A percentile compares a stretch with the other conserved stretches of the same genome.
These are phyloP conservation scores for Schizophyllum commune DNA, from an alignment of 1,284 basidiomycete species.

Conservation along the genomic window DNA sequence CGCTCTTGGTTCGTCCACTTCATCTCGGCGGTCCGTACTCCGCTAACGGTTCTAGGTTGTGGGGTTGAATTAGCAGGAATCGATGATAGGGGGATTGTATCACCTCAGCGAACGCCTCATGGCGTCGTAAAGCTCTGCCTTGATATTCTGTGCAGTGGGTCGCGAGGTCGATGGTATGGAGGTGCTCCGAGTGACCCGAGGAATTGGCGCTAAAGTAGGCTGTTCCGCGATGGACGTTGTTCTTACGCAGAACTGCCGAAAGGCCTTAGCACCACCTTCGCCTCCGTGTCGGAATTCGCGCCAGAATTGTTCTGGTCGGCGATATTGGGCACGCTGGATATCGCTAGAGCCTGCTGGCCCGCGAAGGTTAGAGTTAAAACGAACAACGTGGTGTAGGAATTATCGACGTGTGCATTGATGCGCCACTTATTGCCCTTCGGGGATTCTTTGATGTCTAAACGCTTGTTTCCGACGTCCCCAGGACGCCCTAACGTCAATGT, in stretches of 20 bases:
- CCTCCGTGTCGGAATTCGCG: conserved; percentile 50
- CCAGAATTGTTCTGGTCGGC: conserved; percentile 42
- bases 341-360: no score
- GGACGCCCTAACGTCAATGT: no score
- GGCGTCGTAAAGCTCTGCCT: conserved; percentile 13
- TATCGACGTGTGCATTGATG: no score
- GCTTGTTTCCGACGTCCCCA: no score
- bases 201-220: conserved; percentile 1
- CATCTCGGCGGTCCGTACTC: conserved; percentile 60
- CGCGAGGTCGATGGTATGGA: conserved; percentile 2
- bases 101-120: conserved; percentile 14
- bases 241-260: conserved; percentile 39
- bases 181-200: conserved; percentile 7
- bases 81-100: not conserved
- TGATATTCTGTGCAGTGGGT: not conserved
- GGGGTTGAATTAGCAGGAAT: conserved; percentile 2
- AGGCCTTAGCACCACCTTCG: conserved; percentile 43
- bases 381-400: no score
- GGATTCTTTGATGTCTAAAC: no score
- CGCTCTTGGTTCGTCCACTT: conserved; percentile 61
- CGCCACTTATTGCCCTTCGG: no score
- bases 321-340: no score
- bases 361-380: no score
- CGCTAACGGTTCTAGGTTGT: conserved; percentile 30
- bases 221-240: conserved; percentile 1